Conservation (phyloP, 331 rosid genomes). For the Quercus tomentella region DNA sequence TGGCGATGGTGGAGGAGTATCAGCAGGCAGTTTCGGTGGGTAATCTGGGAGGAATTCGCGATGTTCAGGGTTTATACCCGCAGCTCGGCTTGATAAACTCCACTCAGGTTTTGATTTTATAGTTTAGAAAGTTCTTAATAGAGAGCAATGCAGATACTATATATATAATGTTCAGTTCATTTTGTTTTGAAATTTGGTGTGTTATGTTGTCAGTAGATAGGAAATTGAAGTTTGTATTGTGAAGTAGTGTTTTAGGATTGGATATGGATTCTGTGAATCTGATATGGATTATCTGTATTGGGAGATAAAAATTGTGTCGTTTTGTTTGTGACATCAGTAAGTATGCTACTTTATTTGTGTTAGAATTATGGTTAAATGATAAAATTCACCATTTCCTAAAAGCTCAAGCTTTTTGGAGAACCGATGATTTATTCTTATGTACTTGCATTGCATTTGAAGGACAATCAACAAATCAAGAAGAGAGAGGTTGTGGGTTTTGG, state of each 20-base stretch:
- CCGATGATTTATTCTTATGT: not conserved
- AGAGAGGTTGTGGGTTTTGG: not conserved
- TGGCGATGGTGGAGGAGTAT: slow-evolving; percentile 87
- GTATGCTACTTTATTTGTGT: not conserved
- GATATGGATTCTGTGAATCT: too few species aligned
- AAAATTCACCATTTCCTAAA: too few species aligned
- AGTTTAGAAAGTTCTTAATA: not conserved
- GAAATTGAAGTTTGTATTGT: too few species aligned
- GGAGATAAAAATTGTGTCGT: not conserved
- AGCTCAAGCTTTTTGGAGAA: too few species aligned
- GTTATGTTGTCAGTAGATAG: too few species aligned
- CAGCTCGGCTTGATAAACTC: slow-evolving; percentile 71
- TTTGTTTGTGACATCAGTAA: not conserved
- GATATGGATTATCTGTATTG: not conserved
- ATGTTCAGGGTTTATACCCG: slow-evolving; percentile 46
- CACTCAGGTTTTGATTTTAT: slow-evolving; percentile 52
- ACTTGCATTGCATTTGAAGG: not conserved
- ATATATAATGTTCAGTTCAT: too few species aligned
- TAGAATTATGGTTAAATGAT: too few species aligned
- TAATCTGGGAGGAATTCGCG: slow-evolving; percentile 64
- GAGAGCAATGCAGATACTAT: not conserved
- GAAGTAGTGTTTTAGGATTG: not conserved
- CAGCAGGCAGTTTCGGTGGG: slow-evolving; percentile 67
- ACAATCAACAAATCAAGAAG: too few species aligned
- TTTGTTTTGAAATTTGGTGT: too few species aligned